phyloP scores from a whole-genome alignment of 352 stramenopile genomes.

The Globisporangium barbulae region DNA sequence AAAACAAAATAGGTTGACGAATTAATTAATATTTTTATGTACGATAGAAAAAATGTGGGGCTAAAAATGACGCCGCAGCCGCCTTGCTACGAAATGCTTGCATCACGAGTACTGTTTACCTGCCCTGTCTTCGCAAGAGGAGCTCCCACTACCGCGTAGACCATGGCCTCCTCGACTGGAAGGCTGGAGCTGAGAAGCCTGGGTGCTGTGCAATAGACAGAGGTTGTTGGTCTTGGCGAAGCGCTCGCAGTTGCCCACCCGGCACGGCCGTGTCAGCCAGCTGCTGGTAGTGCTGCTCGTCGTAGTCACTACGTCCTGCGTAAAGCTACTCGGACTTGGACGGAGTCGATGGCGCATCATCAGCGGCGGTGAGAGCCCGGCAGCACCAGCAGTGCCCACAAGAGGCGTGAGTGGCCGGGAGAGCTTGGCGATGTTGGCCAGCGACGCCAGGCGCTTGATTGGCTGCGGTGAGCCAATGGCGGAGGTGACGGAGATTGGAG shows the following conservation, averaged over 20 bases:
- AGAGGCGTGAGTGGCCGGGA: constrained; percentile 10
- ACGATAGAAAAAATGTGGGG: not conserved
- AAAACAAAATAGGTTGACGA: not conserved
- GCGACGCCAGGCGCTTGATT: constrained; percentile 19
- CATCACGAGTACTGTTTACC: not conserved
- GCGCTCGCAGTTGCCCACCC: not conserved
- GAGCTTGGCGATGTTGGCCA: constrained; percentile 17
- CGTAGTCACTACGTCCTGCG: not conserved
- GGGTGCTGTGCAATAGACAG: constrained; percentile 1
- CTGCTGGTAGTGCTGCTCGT: not conserved
- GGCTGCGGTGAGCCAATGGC: constrained; percentile 6
- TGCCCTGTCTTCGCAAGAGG: not conserved
- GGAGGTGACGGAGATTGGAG: not conserved
- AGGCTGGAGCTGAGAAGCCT: not conserved
- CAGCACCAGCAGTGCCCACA: not conserved
- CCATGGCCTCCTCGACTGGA: not conserved
- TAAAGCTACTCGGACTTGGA: constrained; percentile 1
- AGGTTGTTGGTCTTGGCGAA: not conserved
- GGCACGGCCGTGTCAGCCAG: constrained; percentile 1
- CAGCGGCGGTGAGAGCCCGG: not conserved
- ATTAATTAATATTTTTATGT: not conserved
- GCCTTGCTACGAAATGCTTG: not conserved
- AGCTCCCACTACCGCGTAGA: not conserved
- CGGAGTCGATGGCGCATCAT: not conserved
- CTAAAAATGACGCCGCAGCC: not conserved